phyloP scores from a whole-genome alignment of 306 rosid genomes.

The Fragaria nilgerrensis region DNA sequence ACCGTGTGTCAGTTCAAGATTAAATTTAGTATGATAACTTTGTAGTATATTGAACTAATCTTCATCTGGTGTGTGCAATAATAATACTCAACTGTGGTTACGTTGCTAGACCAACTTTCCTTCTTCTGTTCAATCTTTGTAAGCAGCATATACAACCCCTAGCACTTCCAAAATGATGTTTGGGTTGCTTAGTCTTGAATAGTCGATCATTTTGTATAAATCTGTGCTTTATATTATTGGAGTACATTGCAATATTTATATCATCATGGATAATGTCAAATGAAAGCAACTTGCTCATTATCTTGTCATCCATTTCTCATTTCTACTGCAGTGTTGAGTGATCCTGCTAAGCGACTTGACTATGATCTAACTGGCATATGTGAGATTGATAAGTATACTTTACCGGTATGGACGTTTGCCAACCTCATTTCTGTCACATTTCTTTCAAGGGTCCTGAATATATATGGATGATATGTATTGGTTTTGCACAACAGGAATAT shows the following conservation, averaged over 20 bases:
- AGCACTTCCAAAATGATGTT: not conserved
- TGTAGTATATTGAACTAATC: not conserved
- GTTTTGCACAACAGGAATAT: slow-evolving; percentile 53
- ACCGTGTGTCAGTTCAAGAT: not conserved
- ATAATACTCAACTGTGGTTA: not conserved
- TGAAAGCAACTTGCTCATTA: not conserved
- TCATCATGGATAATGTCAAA: not conserved
- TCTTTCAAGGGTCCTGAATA: not conserved
- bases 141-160: not conserved
- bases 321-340: slow-evolving; percentile 49
- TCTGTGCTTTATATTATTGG: not conserved
- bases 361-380: slow-evolving; percentile 67
- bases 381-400: slow-evolving; percentile 65
- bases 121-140: not conserved
- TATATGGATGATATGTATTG: not conserved
- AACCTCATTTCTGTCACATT: not conserved
- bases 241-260: no score
- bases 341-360: slow-evolving; percentile 60
- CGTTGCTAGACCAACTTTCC: not conserved
- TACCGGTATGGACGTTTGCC: slow-evolving; percentile 44
- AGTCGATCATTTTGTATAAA: not conserved
- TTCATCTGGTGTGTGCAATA: not conserved
- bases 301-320: slow-evolving; percentile 14
- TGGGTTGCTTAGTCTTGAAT: not conserved
- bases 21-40: not conserved